Evolutionary conservation across 768 basidiomycete genomes (phyloP), one percentile per base, ranked within the genome.

Genomic region (Nidula microcarpa): DNA sequence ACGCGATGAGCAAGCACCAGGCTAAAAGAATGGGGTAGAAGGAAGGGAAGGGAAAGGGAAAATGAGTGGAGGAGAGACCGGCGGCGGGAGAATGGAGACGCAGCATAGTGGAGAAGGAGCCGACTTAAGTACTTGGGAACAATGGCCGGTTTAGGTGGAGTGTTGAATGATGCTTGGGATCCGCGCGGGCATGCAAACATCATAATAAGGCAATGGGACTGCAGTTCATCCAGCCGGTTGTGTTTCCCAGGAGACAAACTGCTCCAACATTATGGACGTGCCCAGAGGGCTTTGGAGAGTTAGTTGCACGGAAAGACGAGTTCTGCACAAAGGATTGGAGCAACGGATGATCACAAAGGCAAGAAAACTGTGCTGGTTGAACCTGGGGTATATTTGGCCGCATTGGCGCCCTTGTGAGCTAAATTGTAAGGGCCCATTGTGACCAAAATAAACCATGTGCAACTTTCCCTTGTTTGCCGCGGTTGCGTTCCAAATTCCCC

Each of bases 1-100:
- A 46, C 44, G 44, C 44, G 13, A 30, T 11, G 13, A 45, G 49
- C 35, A 49, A 52, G 55, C 55, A 52, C 55, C 51, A 11, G 55
- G 55, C 55, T 55, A 46, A 34, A 34, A 45, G 45, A 18, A 36
- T 10, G 18, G 48, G 13, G 45, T 13, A 18, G 33, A 46, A 46
- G 10, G 44, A 3, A 30, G 13, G 14, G 14, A 46, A 5, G 23
- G 44, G 3, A 46, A 30, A 5, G 23, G 44, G 44, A 46, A 46
- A 46, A 18, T 46, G 44, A 14, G 13, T 16, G 14, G 39, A 41
- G 39, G 16, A 16, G 39, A 16, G 39, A 41, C 39, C 3, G 39
- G 39, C 16, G 39, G 4, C 11, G 39, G 39, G 16, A 41, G 39
- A 41, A 41, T 41, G 39, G 39, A 16, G 39, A 41, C 3, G 11